A percentile compares a stretch with the other conserved stretches of the same genome.
phyloP scores from a whole-genome alignment of 108 stramenopile genomes.

The Mediolabrus comicus region DNA sequence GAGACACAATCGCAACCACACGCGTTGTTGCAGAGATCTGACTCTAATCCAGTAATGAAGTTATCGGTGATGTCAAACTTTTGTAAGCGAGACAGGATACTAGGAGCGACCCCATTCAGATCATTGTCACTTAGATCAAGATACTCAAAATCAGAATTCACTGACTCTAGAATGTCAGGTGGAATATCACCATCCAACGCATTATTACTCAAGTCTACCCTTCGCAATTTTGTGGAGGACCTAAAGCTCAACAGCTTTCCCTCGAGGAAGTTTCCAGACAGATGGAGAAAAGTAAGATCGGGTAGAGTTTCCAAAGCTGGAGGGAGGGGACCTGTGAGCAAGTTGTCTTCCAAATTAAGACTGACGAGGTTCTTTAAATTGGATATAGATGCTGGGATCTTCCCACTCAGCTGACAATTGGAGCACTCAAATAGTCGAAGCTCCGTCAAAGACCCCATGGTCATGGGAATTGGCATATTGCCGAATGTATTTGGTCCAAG shows the following conservation, averaged over 20 bases:
- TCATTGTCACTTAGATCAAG: slow-evolving; percentile 22
- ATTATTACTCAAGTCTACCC: slow-evolving; percentile 36
- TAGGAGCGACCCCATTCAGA: slow-evolving; percentile 18
- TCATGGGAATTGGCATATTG: slow-evolving; percentile 16
- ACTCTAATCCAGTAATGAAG: slow-evolving; percentile 46
- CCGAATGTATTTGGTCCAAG: slow-evolving; percentile 24
- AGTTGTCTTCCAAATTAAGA: slow-evolving; percentile 50
- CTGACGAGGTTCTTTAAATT: slow-evolving; percentile 44
- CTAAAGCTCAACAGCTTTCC: slow-evolving; percentile 28
- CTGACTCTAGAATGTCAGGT: slow-evolving; percentile 18
- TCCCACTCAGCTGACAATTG: slow-evolving; percentile 43
- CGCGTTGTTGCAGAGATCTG: slow-evolving; percentile 49
- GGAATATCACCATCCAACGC: slow-evolving; percentile 15
- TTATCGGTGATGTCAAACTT: slow-evolving; percentile 66
- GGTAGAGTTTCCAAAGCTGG: slow-evolving; percentile 14
- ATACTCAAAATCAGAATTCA: slow-evolving; percentile 29
- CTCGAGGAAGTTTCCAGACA: slow-evolving; percentile 26
- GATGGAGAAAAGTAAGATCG: slow-evolving; percentile 27
- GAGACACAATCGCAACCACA: slow-evolving; percentile 48
- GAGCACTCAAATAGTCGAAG: slow-evolving; percentile 26
- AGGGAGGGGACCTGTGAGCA: slow-evolving; percentile 31
- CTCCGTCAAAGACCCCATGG: slow-evolving; percentile 14
- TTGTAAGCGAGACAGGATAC: slow-evolving; percentile 48
- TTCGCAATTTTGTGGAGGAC: slow-evolving; percentile 15
- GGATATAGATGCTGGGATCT: slow-evolving; percentile 48